Evolutionary conservation across 2,329 filamentous ascomycete species (phyloP), one percentile per base, ranked within the genome.

Genomic region (Talaromyces rugulosus): DNA sequence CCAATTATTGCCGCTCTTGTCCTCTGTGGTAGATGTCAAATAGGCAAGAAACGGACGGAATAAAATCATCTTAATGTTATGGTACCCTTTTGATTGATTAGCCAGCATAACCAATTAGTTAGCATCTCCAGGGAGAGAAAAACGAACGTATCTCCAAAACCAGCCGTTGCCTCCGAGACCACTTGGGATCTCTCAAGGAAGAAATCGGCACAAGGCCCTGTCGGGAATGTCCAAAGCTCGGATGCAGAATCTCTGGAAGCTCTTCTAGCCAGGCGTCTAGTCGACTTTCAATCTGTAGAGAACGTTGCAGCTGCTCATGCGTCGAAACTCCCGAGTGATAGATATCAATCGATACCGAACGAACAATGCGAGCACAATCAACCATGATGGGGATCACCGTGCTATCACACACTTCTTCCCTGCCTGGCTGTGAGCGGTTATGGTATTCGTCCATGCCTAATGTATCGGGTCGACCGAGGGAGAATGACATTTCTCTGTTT

Each of bases 361-460:
- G 72, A 11, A 76, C 78, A 3, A 79, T 77, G 44, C 73, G 70
- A 1, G 77, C 74, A 30, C 78, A 72, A 14, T 74, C 73, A 28
- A 77, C 71, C 75, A 77, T 78, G 66, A 70, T 74, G 0, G 75
- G 72, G n/a, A 78, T 75, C 11, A 79, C 77, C 28, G 73, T 70
- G 53, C 71, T 72, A 62, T 76, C 74, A 0, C 72, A 71, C 53
- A 54, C 27, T 30, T 73, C 68, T 55, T 77, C 71, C 30, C 75
- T 64, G 7, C 68, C 67, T 2, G 75, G 75, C n/a, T 76, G 68
- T 14, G 67, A 70, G 31, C 80, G 75, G 58, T 81, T 82, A 62
- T 82, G 81, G 59, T 81, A 82, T 59, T 80, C 70, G 34, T 82
- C 80, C 61, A 79, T 74, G 27, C 81, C 80, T 2, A 82, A 71